Base-by-base conservation (phyloP, 2,329 filamentous ascomycete species). In the Fusarium albosuccineum region DNA sequence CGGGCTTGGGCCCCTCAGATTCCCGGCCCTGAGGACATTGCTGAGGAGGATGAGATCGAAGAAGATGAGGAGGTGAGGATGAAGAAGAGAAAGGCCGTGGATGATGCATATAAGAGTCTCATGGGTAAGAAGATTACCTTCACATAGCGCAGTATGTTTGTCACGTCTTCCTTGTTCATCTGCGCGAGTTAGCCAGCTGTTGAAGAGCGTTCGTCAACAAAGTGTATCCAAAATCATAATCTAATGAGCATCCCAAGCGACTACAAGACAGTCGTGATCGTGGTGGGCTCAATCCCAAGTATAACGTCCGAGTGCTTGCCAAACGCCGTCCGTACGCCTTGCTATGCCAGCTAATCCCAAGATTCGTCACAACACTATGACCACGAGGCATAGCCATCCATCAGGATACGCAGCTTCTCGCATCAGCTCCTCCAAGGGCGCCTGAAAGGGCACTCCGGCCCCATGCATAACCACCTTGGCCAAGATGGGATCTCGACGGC, bases 391-490 rank as follows among this genome's bases (percentile, higher is more conserved):
- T 27, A 97, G 78, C 91, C 94, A 99, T 0, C 96, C 96, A 79
- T 99, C 96, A 0, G 93, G 89, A 82, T 97, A 98, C 2, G 93
- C 89, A 5, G 92, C 91, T 73, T 91, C 91, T 58, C 89, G 86
- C 80, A 96, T 92, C 60, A 99, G 77, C 46, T 97, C 95, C 74
- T 93, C 92, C 16, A 99, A 79, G 26, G 90, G 90, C 1, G 94
- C 92, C 61, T 83, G 81, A 82, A 98, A 91, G 1, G 96, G 95
- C 60, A 97, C 87, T 1, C 89, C 86, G 1, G 90, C 92, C 1
- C 96, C 96, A 80, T 99, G 96, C 72, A 98, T 79, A 7, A 98
- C 86, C 2, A 92, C 92, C 60, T 92, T 90, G 1, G 95, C 96
- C 49, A 97, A 85, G 10, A 97, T 88, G 0, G 93, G 91, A 74